Percentiles rank a stretch among this genome's conserved stretches.
These are phyloP conservation scores for Ogataea ganodermae DNA, from an alignment of 805 yeast species.

Conservation along the genomic window DNA sequence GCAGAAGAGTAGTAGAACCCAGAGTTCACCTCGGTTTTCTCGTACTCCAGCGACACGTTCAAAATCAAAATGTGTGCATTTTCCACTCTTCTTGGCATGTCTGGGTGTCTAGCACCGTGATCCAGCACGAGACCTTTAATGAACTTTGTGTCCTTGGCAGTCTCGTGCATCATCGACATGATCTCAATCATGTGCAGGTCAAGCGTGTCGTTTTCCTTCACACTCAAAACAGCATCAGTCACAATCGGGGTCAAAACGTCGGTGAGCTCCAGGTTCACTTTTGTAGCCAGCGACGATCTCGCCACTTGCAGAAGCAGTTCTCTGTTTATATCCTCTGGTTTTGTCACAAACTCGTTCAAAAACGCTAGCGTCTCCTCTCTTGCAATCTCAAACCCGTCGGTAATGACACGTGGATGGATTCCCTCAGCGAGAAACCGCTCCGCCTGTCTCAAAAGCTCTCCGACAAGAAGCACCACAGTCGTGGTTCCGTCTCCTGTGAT, in stretches of 20 bases:
- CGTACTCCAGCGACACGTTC: conserved; percentile 94
- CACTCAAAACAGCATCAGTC: conserved; percentile 90
- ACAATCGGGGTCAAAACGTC: conserved; percentile 90
- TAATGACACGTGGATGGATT: conserved; percentile 90
- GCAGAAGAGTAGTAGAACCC: conserved; percentile 94
- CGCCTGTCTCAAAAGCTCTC: conserved; percentile 92
- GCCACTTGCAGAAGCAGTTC: conserved; percentile 92
- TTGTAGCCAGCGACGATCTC: conserved; percentile 83
- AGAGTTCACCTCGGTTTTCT: conserved; percentile 95
- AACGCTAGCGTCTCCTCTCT: conserved; percentile 71
- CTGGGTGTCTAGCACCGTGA: conserved; percentile 99
- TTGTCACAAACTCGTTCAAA: conserved; percentile 65
- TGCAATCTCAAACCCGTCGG: conserved; percentile 94
- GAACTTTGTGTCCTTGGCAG: conserved; percentile 79
- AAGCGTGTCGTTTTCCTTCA: conserved; percentile 53
- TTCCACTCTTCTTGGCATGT: conserved; percentile 88
- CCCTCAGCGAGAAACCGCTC: conserved; percentile 91
- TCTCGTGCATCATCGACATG: conserved; percentile 96
- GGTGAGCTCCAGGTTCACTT: conserved; percentile 74
- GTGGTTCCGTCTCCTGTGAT: conserved; percentile 99
- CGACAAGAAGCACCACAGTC: conserved; percentile 90
- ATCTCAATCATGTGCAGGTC: conserved; percentile 98
- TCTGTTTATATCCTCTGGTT: conserved; percentile 63
- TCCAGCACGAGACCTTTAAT: conserved; percentile 90
- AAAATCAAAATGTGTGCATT: conserved; percentile 85